Percentiles rank a stretch among this genome's conserved stretches.
Evolutionary conservation across 2,329 filamentous ascomycete genomes (phyloP).

Genomic region (Phialophora chinensis): DNA sequence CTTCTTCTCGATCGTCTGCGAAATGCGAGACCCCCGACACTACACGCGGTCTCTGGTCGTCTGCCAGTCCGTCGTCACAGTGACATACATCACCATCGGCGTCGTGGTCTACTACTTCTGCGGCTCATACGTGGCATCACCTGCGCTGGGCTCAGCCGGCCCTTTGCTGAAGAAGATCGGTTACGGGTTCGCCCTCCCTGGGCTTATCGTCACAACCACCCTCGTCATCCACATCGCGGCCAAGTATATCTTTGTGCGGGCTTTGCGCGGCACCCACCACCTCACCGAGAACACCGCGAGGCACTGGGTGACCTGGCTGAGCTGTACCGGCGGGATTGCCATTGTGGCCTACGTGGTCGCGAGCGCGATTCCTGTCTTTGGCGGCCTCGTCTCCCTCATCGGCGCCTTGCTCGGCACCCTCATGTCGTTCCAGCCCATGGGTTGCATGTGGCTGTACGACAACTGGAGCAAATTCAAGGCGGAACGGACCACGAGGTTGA

Average conservation of each 20-base stretch:
- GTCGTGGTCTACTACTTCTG: conserved; percentile 46
- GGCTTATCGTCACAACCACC: conserved; percentile 47
- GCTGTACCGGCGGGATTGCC: conserved; percentile 52
- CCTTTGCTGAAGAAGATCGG: conserved; percentile 43
- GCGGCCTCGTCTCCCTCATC: conserved; percentile 51
- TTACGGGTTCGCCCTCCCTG: conserved; percentile 47
- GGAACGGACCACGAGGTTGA: conserved; percentile 45
- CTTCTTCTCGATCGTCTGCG: conserved; percentile 47
- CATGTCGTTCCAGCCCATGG: conserved; percentile 56
- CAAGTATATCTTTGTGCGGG: conserved; percentile 46
- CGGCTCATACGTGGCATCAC: conserved; percentile 44
- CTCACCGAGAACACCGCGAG: conserved; percentile 51
- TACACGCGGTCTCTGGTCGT: conserved; percentile 50
- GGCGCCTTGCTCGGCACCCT: conserved; percentile 59
- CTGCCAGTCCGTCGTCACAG: conserved; percentile 44
- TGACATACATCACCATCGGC: conserved; percentile 45
- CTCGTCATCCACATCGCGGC: conserved; percentile 48
- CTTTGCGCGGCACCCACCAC: conserved; percentile 43
- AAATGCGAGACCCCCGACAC: conserved; percentile 44
- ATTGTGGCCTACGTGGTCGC: conserved; percentile 58
- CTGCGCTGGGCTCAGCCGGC: conserved; percentile 44
- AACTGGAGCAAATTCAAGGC: conserved; percentile 50
- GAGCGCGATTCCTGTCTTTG: conserved; percentile 62
- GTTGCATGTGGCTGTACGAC: conserved; percentile 60
- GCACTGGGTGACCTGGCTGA: conserved; percentile 61